phyloP scores from a whole-genome alignment of 805 yeast species.

The Lipomyces chichibuensis region DNA sequence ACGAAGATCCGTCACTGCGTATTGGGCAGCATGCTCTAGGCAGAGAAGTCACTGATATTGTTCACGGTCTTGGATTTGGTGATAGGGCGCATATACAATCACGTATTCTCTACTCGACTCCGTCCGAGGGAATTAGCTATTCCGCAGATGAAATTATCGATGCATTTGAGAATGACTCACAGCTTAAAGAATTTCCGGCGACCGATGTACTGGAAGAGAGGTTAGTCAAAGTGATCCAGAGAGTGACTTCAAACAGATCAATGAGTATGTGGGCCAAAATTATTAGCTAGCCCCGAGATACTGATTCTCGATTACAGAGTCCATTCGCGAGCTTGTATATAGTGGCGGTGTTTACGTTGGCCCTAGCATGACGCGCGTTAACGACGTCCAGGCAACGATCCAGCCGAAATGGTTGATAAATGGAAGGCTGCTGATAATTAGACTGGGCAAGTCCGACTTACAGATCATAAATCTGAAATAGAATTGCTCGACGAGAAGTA shows the following conservation, averaged over 20 bases:
- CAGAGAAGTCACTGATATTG: slow-evolving; percentile 77
- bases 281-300: neutral
- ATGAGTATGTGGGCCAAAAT: slow-evolving; percentile 42
- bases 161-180: slow-evolving; percentile 63
- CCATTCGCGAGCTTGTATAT: slow-evolving; percentile 16
- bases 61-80: slow-evolving; percentile 83
- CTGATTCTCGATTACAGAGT: slow-evolving; percentile 9
- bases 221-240: slow-evolving; percentile 57
- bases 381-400: slow-evolving; percentile 54
- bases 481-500: neutral
- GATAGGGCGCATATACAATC: slow-evolving; percentile 68
- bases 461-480: slow-evolving; percentile 19
- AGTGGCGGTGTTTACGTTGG: slow-evolving; percentile 80
- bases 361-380: slow-evolving; percentile 54
- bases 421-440: slow-evolving; percentile 60
- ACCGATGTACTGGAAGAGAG: slow-evolving; percentile 48
- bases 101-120: slow-evolving; percentile 64
- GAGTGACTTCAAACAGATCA: slow-evolving; percentile 12
- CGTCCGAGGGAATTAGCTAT: slow-evolving; percentile 48
- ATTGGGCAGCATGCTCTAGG: slow-evolving; percentile 80
- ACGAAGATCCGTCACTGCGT: slow-evolving; percentile 61
- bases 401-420: slow-evolving; percentile 60
- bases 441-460: slow-evolving; percentile 68
- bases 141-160: slow-evolving; percentile 51
- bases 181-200: slow-evolving; percentile 49